These are phyloP conservation scores for Aspergillus cavernicola DNA, from an alignment of 495 filamentous ascomycete genomes.

Conservation along the genomic window DNA sequence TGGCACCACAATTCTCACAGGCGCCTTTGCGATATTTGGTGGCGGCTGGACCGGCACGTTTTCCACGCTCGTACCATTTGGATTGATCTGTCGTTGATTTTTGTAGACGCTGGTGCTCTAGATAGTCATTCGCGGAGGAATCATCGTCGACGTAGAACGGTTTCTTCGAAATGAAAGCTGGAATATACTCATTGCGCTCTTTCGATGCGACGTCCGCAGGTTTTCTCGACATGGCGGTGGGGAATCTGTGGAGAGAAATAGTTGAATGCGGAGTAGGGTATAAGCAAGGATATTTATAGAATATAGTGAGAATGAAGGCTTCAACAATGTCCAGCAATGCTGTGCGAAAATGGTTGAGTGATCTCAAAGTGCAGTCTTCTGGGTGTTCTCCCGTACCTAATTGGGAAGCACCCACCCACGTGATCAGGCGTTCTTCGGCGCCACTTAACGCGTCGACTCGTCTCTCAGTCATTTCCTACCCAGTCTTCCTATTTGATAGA, in stretches of 20 bases:
- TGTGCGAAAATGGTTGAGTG: not conserved
- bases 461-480: not conserved
- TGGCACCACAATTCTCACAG: slow-evolving; percentile 96
- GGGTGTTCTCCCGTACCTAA: no score
- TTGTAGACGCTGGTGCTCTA: slow-evolving; percentile 93
- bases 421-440: slow-evolving; percentile 33
- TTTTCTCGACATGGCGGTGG: slow-evolving; percentile 49
- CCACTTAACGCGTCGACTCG: slow-evolving; percentile 17
- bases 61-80: slow-evolving; percentile 88
- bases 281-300: not conserved
- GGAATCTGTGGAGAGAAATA: not conserved
- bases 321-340: slow-evolving; percentile 8
- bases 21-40: slow-evolving; percentile 98
- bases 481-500: not conserved
- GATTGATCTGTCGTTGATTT: slow-evolving; percentile 59
- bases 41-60: slow-evolving; percentile 72
- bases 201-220: slow-evolving; percentile 54
- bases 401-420: slow-evolving; percentile 24
- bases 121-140: slow-evolving; percentile 75
- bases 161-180: slow-evolving; percentile 94
- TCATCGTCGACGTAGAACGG: slow-evolving; percentile 93
- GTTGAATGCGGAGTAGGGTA: not conserved
- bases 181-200: slow-evolving; percentile 97
- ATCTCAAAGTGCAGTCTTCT: not conserved
- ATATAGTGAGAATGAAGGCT: not conserved